Evolutionary conservation across 2,329 filamentous ascomycete species (phyloP).

Genomic region (Scedosporium aurantiacum): DNA sequence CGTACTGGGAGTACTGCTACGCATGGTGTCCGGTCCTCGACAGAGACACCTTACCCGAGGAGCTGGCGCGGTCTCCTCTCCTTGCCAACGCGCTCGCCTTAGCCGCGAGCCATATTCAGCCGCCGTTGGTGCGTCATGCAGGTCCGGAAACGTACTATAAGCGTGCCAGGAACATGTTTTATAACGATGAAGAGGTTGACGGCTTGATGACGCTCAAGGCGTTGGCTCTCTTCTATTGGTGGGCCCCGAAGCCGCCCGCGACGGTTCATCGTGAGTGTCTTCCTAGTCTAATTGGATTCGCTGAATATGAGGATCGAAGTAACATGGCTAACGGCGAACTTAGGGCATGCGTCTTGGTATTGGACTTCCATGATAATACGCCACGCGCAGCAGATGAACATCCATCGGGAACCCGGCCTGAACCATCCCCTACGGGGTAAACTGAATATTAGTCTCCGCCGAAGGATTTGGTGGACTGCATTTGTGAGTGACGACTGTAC

Average conservation of each 20-base stretch:
- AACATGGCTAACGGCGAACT: no score
- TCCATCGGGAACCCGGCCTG: slow-evolving; percentile 25
- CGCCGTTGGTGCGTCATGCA: slow-evolving; percentile 26
- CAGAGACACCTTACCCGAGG: slow-evolving; percentile 17
- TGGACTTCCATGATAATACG: slow-evolving; percentile 32
- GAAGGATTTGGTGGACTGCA: slow-evolving; percentile 31
- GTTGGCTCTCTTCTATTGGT: slow-evolving; percentile 32
- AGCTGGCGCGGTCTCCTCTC: slow-evolving; percentile 21
- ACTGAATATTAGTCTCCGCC: slow-evolving; percentile 17
- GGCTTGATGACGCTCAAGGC: slow-evolving; percentile 23
- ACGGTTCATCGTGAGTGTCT: slow-evolving; percentile 20
- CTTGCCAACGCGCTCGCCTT: slow-evolving; percentile 27
- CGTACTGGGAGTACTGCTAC: slow-evolving; percentile 30
- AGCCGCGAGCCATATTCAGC: slow-evolving; percentile 28
- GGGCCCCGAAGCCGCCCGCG: slow-evolving; percentile 26
- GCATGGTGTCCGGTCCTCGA: slow-evolving; percentile 31
- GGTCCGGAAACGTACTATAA: slow-evolving; percentile 27
- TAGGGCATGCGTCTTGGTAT: slow-evolving; percentile 28
- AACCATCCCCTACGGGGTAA: slow-evolving; percentile 12
- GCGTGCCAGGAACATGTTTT: slow-evolving; percentile 27
- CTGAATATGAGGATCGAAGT: no score
- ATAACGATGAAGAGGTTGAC: slow-evolving; percentile 27
- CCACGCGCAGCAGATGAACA: slow-evolving; percentile 31
- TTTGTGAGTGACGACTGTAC: slow-evolving; percentile 15
- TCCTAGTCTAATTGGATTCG: no score